Percentiles rank a stretch among this genome's conserved stretches.
phyloP scores from a whole-genome alignment of 2,329 filamentous ascomycete species.

The Aspergillus glaucus region DNA sequence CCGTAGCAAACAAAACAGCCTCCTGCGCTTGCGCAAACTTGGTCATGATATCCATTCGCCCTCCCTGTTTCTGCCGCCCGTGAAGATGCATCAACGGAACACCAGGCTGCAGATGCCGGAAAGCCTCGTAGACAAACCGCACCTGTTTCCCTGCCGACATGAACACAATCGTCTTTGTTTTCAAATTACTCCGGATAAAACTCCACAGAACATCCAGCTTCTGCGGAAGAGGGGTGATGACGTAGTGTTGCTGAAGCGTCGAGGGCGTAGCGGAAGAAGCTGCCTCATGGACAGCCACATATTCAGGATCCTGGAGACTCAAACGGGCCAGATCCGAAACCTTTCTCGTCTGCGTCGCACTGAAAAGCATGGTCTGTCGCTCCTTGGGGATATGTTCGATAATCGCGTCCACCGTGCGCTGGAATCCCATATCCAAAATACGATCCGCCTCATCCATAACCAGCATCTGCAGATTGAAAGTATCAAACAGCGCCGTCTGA shows the following conservation, averaged over 20 bases:
- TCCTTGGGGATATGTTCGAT: conserved; percentile 80
- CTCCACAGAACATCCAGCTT: conserved; percentile 91
- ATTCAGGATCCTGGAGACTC: conserved; percentile 84
- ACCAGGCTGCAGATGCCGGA: conserved; percentile 88
- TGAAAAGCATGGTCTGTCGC: conserved; percentile 90
- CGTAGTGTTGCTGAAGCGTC: conserved; percentile 83
- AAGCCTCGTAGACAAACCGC: conserved; percentile 88
- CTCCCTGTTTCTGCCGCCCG: conserved; percentile 86
- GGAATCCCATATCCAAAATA: conserved; percentile 97
- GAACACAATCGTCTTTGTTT: conserved; percentile 93
- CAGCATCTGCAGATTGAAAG: conserved; percentile 84
- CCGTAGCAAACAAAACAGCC: conserved; percentile 88
- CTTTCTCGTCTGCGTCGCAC: conserved; percentile 89
- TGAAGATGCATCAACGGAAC: conserved; percentile 89
- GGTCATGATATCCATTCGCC: conserved; percentile 77
- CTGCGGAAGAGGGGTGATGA: conserved; percentile 74
- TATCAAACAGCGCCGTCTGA: conserved; percentile 83
- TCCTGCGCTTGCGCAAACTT: conserved; percentile 75
- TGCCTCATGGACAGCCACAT: conserved; percentile 86
- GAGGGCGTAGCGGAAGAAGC: conserved; percentile 73
- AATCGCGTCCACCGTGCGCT: conserved; percentile 82
- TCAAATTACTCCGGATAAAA: conserved; percentile 84
- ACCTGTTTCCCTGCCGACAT: conserved; percentile 94
- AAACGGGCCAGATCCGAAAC: conserved; percentile 86
- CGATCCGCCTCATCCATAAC: conserved; percentile 94